Evolutionary conservation across 768 basidiomycete species (phyloP).

Genomic region (Collybia nuda): DNA sequence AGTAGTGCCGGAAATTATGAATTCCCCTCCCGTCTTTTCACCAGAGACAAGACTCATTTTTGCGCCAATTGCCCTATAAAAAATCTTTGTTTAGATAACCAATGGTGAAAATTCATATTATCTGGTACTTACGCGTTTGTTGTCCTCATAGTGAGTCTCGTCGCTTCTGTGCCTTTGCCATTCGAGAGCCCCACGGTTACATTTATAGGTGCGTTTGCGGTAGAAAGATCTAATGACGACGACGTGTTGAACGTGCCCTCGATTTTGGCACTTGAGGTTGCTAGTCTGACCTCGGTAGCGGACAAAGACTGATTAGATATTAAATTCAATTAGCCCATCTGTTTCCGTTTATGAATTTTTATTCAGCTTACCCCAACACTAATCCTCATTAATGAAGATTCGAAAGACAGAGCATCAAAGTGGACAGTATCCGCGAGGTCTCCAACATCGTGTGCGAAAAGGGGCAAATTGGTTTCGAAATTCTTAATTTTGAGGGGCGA

Average conservation of each 20-base stretch:
- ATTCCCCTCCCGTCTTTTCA: conserved; percentile 10
- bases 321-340: not conserved
- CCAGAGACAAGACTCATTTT: conserved; percentile 7
- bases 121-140: conserved; percentile 41
- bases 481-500: conserved; percentile 31
- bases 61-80: conserved; percentile 6
- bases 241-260: conserved; percentile 42
- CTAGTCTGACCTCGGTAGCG: conserved; percentile 22
- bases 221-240: conserved; percentile 25
- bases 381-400: not conserved
- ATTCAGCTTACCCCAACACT: not conserved
- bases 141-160: conserved; percentile 27
- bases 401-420: conserved; percentile 1
- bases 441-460: conserved; percentile 35
- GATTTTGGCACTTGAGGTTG: conserved; percentile 45
- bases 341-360: not conserved
- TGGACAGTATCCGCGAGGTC: conserved; percentile 9
- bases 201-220: conserved; percentile 41
- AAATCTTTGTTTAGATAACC: not conserved
- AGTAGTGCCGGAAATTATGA: conserved; percentile 12
- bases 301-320: conserved; percentile 24
- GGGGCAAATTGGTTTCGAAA: conserved; percentile 41
- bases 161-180: conserved; percentile 20
- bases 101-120: too few relatives aligned
- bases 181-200: conserved; percentile 36